Conservation (phyloP, 1,284 basidiomycete genomes). For the Tilletiopsis washingtonensis region DNA sequence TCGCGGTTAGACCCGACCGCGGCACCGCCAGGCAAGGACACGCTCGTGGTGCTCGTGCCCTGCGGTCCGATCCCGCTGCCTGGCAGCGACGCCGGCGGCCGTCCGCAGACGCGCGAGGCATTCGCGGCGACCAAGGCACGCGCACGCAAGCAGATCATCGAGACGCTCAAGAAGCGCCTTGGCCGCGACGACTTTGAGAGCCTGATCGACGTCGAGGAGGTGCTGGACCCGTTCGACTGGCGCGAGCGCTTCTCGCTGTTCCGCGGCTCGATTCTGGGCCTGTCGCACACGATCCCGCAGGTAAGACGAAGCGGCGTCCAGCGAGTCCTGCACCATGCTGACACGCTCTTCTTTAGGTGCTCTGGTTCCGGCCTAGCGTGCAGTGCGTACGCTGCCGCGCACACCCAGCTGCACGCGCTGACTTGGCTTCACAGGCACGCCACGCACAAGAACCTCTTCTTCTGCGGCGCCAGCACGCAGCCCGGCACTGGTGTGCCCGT, state of each 20-base stretch:
- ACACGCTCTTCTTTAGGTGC: neutral
- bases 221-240: slow-evolving; percentile 49
- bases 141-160: slow-evolving; percentile 32
- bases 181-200: slow-evolving; percentile 23
- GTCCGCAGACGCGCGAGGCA: slow-evolving; percentile 21
- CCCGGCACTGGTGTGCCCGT: slow-evolving; percentile 48
- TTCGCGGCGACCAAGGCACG: slow-evolving; percentile 16
- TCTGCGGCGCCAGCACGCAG: slow-evolving; percentile 48
- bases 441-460: slow-evolving; percentile 42
- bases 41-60: slow-evolving; percentile 49
- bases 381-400: neutral
- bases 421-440: too few relatives aligned
- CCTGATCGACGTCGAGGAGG: slow-evolving; percentile 29
- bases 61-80: slow-evolving; percentile 45
- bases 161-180: slow-evolving; percentile 35
- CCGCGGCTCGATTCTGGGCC: slow-evolving; percentile 48
- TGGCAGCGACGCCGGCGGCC: slow-evolving; percentile 15
- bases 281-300: slow-evolving; percentile 47
- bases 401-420: neutral
- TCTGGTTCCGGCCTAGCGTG: slow-evolving; percentile 9
- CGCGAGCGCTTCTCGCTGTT: slow-evolving; percentile 48
- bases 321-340: too few relatives aligned
- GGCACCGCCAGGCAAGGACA: slow-evolving; percentile 47
- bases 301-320: too few relatives aligned
- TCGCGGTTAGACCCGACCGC: slow-evolving; percentile 48